These are phyloP conservation scores for Penicillium sp. DNA, from an alignment of 2,329 filamentous ascomycete genomes.

Conservation along the genomic window DNA sequence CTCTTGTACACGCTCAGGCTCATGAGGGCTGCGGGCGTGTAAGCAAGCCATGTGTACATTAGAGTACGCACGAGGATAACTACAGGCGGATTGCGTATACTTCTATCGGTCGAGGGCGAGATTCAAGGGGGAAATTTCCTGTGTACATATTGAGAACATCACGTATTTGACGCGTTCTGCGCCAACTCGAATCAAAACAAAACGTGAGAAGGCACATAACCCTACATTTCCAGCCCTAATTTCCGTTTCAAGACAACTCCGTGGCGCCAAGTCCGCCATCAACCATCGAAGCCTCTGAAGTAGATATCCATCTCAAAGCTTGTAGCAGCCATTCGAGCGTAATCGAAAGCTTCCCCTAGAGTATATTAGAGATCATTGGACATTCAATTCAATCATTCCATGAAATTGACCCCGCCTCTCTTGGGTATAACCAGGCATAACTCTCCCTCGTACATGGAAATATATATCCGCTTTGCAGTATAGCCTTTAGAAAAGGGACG, in stretches of 20 bases:
- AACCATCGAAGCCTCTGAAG: background rate
- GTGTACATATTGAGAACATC: no score
- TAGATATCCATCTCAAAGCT: no score
- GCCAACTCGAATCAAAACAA: background rate
- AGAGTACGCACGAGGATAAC: background rate
- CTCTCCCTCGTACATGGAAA: no score
- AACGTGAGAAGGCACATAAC: background rate
- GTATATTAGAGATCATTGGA: no score
- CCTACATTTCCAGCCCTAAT: background rate
- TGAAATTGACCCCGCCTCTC: no score
- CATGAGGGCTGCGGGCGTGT: constrained; percentile 13
- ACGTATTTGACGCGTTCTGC: background rate
- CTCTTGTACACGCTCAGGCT: constrained; percentile 8
- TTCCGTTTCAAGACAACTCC: background rate
- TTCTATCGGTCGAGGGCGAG: background rate
- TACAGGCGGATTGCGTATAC: background rate
- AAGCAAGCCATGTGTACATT: background rate
- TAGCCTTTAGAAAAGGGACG: no score
- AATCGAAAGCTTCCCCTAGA: no score
- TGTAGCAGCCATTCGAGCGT: no score
- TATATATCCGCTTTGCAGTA: no score
- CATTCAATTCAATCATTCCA: no score
- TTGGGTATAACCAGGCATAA: no score
- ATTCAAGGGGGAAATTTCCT: background rate
- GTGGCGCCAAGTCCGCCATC: background rate